Percentiles rank a stretch among this genome's conserved stretches.
Conservation (phyloP, 495 filamentous ascomycete species). For the Neurospora cerealis region DNA sequence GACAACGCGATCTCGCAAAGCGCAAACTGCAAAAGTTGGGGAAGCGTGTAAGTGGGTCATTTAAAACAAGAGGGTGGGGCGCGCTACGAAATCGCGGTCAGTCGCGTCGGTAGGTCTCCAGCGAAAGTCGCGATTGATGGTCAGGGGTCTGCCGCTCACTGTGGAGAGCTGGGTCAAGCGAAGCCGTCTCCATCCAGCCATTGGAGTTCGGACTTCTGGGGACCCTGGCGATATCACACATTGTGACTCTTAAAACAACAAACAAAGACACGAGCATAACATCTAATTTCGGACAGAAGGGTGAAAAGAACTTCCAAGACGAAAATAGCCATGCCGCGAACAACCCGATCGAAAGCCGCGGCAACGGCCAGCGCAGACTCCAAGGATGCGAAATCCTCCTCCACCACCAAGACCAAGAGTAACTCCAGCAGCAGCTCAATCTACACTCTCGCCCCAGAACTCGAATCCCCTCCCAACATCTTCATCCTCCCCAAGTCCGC, state of each 20-base stretch:
- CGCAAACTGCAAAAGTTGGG: background rate
- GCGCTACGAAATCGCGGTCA: background rate
- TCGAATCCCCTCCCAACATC: constrained; percentile 47
- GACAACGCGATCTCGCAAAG: background rate
- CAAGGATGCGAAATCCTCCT: constrained; percentile 6
- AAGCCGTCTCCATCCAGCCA: background rate
- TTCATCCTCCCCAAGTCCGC: constrained; percentile 70
- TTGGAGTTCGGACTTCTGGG: background rate
- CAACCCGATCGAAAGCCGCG: constrained; percentile 19
- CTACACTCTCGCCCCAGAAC: constrained; percentile 27
- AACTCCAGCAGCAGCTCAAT: constrained; percentile 13
- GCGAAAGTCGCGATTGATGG: background rate
- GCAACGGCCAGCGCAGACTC: constrained; percentile 16
- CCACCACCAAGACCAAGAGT: constrained; percentile 16
- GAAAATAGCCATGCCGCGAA: constrained; percentile 16
- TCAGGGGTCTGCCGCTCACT: background rate
- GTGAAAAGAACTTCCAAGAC: background rate
- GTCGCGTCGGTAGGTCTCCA: background rate
- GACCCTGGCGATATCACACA: background rate
- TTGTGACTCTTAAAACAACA: background rate
- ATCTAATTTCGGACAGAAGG: background rate
- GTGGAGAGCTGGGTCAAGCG: background rate
- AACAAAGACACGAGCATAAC: background rate
- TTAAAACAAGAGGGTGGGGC: background rate
- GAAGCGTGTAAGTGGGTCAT: background rate